Conservation (phyloP, 805 yeast genomes). For the Wickerhamiella australiensis region DNA sequence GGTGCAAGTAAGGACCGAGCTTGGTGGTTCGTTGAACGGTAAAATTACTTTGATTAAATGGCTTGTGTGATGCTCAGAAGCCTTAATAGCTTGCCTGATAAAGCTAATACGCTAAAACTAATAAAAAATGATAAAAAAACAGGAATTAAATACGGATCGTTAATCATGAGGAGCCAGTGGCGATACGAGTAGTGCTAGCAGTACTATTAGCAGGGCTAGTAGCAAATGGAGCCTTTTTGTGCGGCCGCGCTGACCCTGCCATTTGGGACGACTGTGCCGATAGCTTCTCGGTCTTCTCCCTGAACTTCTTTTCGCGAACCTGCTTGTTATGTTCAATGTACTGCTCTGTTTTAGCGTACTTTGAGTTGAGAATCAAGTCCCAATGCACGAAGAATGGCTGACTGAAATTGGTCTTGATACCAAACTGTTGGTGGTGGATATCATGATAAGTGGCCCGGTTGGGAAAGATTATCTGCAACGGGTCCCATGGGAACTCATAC, state of each 20-base stretch:
- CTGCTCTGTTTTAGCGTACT: constrained; percentile 52
- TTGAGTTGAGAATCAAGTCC: constrained; percentile 66
- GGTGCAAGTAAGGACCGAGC: too few species aligned
- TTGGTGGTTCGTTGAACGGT: too few species aligned
- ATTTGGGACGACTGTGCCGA: too few species aligned
- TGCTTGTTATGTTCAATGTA: constrained; percentile 55
- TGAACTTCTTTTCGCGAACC: constrained; percentile 53
- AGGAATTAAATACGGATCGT: neutral
- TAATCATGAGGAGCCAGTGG: neutral
- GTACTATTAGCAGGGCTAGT: neutral
- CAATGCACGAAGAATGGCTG: constrained; percentile 95
- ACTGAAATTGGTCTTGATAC: constrained; percentile 81
- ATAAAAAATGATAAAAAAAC: neutral
- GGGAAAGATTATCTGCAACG: constrained; percentile 83
- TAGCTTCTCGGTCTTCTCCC: too few species aligned
- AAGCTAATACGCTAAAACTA: too few species aligned
- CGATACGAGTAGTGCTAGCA: too few species aligned
- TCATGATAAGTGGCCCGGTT: constrained; percentile 94
- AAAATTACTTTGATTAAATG: too few species aligned
- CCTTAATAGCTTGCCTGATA: too few species aligned
- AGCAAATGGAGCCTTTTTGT: too few species aligned
- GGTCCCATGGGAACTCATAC: constrained; percentile 83
- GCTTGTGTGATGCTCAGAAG: too few species aligned
- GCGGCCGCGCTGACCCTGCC: too few species aligned
- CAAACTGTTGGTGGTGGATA: constrained; percentile 94